Evolutionary conservation across 345 rosid genomes (phyloP), one percentile per base, ranked within the genome.

Genomic region (Diplotaxis tenuifolia): DNA sequence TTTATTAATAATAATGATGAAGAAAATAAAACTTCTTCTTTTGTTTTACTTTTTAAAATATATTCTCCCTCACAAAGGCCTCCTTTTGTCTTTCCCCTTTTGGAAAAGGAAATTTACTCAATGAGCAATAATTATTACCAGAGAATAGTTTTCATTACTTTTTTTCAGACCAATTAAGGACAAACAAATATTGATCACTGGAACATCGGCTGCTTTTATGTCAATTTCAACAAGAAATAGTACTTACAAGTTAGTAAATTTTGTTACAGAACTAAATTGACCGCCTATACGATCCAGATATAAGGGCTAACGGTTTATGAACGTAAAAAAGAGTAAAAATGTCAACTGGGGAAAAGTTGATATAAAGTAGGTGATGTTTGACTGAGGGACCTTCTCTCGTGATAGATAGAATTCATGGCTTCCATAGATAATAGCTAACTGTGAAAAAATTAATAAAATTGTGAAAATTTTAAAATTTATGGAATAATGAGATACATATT

Each of bases 61-160:
- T 68, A 36, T 36, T 65, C 66, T 56, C 53, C 9, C 0, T 36
- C 67, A 25, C 62, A 76, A 65, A 70, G 19, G 80, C 18, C 72
- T 31, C 62, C 56, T 70, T 70, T 70, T 70, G 71, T 76, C 75
- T 70, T 76, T 70, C 47, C 67, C 62, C 75, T 76, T 76, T 76
- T 45, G 79, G 70, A 75, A 70, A 76, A 76, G 66, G 25, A 70
- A 12, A 45, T 57, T 76, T 70, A 64, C 75, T 76, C 75, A 70
- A 76, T 65, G 74, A 70, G 70, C 75, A 76, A 70, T 70, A 71
- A 76, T 76, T 70, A 76, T 76, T 70, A 76, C 47, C 61, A 70
- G 18, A 56, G 12, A 62, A 56, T 57, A 70, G 63, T 75, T 62
- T 75, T 62, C 57, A 70, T 63, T 70, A 40, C 55, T 70, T 70